phyloP scores from a whole-genome alignment of 768 basidiomycete genomes.

The Suillus sp. region DNA sequence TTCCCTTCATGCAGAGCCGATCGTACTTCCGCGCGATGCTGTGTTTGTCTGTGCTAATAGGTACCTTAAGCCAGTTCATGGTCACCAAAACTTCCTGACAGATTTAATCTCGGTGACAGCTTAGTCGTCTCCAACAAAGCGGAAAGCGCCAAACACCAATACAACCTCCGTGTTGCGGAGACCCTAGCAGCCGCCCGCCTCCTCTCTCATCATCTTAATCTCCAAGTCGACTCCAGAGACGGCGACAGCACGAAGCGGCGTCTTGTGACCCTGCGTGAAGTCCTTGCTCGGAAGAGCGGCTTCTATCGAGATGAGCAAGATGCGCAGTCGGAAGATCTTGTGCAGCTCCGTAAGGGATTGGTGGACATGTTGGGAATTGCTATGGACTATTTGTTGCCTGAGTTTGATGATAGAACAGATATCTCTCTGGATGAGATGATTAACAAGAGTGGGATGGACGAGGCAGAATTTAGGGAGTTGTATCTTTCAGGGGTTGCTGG shows the following conservation, averaged over 20 bases:
- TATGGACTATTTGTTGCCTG: conserved; percentile 53
- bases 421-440: conserved; percentile 55
- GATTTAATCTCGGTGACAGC: not conserved
- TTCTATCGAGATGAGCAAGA: conserved; percentile 7
- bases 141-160: conserved; percentile 70
- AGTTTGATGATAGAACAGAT: not conserved
- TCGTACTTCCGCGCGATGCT: conserved; percentile 54
- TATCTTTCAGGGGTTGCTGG: conserved; percentile 83
- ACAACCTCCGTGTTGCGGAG: conserved; percentile 93
- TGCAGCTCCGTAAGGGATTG: conserved; percentile 47
- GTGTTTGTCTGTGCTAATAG: conserved; percentile 33
- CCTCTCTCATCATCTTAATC: conserved; percentile 59
- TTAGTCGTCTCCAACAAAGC: conserved; percentile 82
- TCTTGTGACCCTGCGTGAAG: conserved; percentile 3
- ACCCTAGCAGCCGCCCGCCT: conserved; percentile 79
- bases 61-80: conserved; percentile 37
- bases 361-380: conserved; percentile 43
- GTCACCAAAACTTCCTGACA: conserved; percentile 68
- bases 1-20: conserved; percentile 61
- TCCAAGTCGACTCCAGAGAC: conserved; percentile 39
- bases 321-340: not conserved
- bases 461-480: conserved; percentile 58
- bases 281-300: conserved; percentile 3
- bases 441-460: conserved; percentile 56
- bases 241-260: not conserved